Base-by-base conservation (phyloP, 495 filamentous ascomycete genomes). In the Hypoxylon fragiforme region DNA sequence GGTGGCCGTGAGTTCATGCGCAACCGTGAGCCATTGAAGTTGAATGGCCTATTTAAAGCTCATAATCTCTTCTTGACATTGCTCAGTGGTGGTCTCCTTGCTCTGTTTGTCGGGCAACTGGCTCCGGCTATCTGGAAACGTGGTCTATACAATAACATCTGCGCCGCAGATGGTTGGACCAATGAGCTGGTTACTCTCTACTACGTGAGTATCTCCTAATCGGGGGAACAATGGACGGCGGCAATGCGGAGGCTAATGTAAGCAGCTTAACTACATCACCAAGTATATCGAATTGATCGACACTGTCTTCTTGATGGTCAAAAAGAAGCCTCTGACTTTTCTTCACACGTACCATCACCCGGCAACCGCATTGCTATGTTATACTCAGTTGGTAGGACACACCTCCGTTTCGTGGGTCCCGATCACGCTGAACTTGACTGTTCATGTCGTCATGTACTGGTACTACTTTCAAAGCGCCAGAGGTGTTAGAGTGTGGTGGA, bases 291-390 rank as follows among this genome's bases (percentile, higher is more conserved):
- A 91, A 68, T 75, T 91, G 39, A 70, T 90, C 54, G 87, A 91
- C 64, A 91, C 87, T 40, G 78, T 85, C 55, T 91, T 91, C 77
- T 74, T 91, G 41, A 84, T 90, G 73, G 73, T 90, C 61, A 90
- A 90, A 80, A 91, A 91, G 80, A 91, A 90, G 77, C 87, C 87
- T 34, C 76, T 89, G 61, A 85, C 88, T 61, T 91, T 91, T 80
- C 83, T 91, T 36, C 87, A 91, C 79, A 87, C 83, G 66, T 91
- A 90, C 69, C 87, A 90, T 71, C 86, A 91, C 68, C 88, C 88
- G 63, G 87, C 87, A 24, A 91, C 87, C 1, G 87, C 88, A 37
- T 78, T 90, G 40, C 83, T 91, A 45, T 91, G 87, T 82, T 91
- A 87, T 74, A 89, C 86, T 45, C 87, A 91, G 72, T 79, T 91